Conservation (phyloP, 805 yeast species). For the Candida tallmaniae region DNA sequence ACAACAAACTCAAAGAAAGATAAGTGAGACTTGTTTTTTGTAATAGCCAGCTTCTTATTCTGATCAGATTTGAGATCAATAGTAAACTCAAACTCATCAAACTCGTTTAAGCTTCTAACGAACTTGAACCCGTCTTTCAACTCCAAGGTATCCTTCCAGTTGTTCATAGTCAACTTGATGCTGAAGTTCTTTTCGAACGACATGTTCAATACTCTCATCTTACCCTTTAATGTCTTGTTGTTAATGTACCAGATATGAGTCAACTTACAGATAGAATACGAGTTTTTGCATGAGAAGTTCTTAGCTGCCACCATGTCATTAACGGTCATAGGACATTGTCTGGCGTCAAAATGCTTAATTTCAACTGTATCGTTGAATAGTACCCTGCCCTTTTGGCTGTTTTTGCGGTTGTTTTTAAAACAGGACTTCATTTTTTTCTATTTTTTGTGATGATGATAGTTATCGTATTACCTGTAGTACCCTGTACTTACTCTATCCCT, state of each 20-base stretch:
- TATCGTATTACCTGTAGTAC: too few relatives aligned
- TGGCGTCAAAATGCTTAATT: not conserved
- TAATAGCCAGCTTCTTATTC: too few relatives aligned
- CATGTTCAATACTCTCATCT: conserved; percentile 18
- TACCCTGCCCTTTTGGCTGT: too few relatives aligned
- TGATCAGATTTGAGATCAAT: conserved; percentile 25
- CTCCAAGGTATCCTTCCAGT: conserved; percentile 37
- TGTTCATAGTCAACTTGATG: conserved; percentile 47
- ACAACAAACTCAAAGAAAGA: conserved; percentile 18
- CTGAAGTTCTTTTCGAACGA: conserved; percentile 33
- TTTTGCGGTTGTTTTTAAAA: too few relatives aligned
- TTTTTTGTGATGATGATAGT: too few relatives aligned
- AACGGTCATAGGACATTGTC: not conserved
- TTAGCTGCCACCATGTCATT: not conserved
- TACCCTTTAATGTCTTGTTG: conserved; percentile 9
- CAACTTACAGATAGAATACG: too few relatives aligned
- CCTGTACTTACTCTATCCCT: too few relatives aligned
- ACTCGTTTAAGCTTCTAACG: conserved; percentile 15
- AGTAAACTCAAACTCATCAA: conserved; percentile 48
- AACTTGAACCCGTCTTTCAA: conserved; percentile 16
- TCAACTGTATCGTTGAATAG: too few relatives aligned
- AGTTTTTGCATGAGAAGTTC: not conserved
- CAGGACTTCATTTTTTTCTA: too few relatives aligned
- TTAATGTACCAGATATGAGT: conserved; percentile 16
- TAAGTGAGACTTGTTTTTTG: too few relatives aligned